A percentile compares a stretch with the other conserved stretches of the same genome.
Conservation (phyloP, 1,284 basidiomycete species). For the Wallemia mellicola region DNA sequence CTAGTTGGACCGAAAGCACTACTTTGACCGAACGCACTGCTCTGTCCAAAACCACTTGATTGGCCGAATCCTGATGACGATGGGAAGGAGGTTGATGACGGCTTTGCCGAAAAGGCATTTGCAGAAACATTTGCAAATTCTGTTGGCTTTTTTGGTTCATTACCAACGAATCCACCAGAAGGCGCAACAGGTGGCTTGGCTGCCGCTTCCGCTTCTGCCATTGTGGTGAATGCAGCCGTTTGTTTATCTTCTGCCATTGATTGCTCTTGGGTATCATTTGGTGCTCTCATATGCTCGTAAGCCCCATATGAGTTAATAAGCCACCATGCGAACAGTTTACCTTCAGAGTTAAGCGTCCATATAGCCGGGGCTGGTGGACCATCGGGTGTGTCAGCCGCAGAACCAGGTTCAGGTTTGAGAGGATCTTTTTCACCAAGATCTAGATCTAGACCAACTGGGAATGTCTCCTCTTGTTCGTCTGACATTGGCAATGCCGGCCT, state of each 20-base stretch:
- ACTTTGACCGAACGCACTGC: neutral
- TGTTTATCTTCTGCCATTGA: neutral
- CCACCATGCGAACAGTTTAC: neutral
- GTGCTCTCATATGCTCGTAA: neutral
- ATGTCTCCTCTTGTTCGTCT: neutral
- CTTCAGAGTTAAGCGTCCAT: neutral
- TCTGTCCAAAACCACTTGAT: neutral
- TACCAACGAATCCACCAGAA: too few species aligned
- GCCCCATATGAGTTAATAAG: neutral
- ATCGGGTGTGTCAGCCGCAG: neutral
- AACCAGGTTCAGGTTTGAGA: neutral
- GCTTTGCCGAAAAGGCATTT: neutral
- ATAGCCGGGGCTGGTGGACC: neutral
- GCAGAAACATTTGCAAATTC: neutral
- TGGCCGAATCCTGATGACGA: neutral
- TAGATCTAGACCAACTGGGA: neutral
- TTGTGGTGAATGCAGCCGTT: neutral
- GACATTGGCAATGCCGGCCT: neutral
- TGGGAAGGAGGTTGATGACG: too few species aligned
- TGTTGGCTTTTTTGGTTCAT: too few species aligned
- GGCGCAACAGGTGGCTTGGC: too few species aligned
- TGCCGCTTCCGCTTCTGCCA: too few species aligned
- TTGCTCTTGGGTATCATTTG: neutral
- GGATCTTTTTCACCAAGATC: neutral
- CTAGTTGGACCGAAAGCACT: neutral